These are phyloP conservation scores for Taxawa tesnikishii DNA, from an alignment of 2,329 filamentous ascomycete genomes.

Conservation along the genomic window DNA sequence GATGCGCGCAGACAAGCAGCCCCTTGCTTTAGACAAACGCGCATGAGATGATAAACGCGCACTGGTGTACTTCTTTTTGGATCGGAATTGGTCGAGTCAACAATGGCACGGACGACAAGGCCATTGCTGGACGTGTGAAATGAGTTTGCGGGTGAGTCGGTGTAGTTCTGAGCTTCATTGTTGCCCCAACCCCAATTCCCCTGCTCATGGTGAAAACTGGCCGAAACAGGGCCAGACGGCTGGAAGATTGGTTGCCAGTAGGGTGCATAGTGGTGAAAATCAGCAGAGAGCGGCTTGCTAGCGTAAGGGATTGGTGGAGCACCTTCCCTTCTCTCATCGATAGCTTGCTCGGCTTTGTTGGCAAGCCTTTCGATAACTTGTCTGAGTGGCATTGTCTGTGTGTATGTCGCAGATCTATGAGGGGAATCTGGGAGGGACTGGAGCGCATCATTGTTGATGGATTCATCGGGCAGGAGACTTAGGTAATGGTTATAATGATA, in stretches of 20 bases:
- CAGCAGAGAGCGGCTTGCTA: too few relatives aligned
- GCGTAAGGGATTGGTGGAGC: too few relatives aligned
- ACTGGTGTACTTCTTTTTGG: conserved; percentile 38
- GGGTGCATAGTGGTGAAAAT: too few relatives aligned
- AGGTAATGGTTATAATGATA: too few relatives aligned
- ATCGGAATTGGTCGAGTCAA: conserved; percentile 18
- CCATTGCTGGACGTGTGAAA: conserved; percentile 42
- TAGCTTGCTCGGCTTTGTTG: too few relatives aligned
- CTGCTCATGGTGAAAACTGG: conserved; percentile 43
- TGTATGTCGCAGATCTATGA: too few relatives aligned
- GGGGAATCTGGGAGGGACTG: too few relatives aligned
- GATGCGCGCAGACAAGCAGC: conserved; percentile 40
- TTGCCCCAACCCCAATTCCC: conserved; percentile 52
- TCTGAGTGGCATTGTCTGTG: too few relatives aligned
- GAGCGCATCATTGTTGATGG: too few relatives aligned
- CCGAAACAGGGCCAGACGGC: conserved; percentile 31
- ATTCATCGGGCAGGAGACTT: too few relatives aligned
- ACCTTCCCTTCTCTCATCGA: too few relatives aligned
- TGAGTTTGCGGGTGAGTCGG: conserved; percentile 34
- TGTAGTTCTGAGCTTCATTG: conserved; percentile 48
- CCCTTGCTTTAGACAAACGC: conserved; percentile 38
- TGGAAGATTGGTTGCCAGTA: conserved; percentile 45
- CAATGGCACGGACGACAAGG: conserved; percentile 41
- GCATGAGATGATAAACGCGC: conserved; percentile 43
- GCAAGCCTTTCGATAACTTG: too few relatives aligned